phyloP scores from a whole-genome alignment of 2,329 filamentous ascomycete genomes.

The Fusarium paranaense region DNA sequence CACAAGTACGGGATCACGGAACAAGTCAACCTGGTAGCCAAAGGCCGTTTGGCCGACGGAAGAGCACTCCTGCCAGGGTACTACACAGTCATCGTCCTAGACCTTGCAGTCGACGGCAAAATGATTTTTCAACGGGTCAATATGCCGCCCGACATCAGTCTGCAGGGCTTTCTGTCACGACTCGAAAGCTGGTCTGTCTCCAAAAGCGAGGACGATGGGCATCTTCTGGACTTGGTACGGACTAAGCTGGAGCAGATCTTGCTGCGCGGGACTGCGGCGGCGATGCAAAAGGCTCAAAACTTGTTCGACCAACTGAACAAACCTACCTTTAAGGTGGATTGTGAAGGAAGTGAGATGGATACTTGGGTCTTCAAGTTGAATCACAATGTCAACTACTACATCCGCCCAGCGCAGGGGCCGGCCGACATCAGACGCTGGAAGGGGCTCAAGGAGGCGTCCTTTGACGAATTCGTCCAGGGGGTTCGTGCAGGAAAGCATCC shows the following conservation, averaged over 20 bases:
- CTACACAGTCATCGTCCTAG: constrained; percentile 26
- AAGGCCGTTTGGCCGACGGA: constrained; percentile 29
- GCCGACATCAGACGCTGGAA: constrained; percentile 23
- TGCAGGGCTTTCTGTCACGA: constrained; percentile 19
- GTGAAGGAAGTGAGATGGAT: constrained; percentile 9
- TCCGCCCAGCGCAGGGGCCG: constrained; percentile 27
- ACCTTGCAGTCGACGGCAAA: constrained; percentile 30
- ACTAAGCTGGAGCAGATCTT: constrained; percentile 12
- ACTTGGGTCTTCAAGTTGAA: constrained; percentile 34
- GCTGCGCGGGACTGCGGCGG: constrained; percentile 1
- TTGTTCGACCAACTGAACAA: constrained; percentile 10
- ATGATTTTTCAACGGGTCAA: constrained; percentile 14
- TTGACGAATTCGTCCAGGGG: constrained; percentile 18
- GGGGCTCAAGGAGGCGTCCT: constrained; percentile 12
- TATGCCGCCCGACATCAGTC: constrained; percentile 18
- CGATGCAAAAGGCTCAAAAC: constrained; percentile 7
- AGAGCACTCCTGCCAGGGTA: constrained; percentile 32
- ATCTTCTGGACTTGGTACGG: constrained; percentile 7
- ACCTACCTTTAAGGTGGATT: neutral
- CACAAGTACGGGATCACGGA: neutral
- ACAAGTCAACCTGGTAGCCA: constrained; percentile 33
- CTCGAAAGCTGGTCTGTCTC: constrained; percentile 33
- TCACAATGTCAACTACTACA: constrained; percentile 8
- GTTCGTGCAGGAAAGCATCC: constrained; percentile 22
- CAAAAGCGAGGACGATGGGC: constrained; percentile 13